Evolutionary conservation across 768 basidiomycete species (phyloP), one percentile per base, ranked within the genome.

Genomic region (Auricularia sp.): DNA sequence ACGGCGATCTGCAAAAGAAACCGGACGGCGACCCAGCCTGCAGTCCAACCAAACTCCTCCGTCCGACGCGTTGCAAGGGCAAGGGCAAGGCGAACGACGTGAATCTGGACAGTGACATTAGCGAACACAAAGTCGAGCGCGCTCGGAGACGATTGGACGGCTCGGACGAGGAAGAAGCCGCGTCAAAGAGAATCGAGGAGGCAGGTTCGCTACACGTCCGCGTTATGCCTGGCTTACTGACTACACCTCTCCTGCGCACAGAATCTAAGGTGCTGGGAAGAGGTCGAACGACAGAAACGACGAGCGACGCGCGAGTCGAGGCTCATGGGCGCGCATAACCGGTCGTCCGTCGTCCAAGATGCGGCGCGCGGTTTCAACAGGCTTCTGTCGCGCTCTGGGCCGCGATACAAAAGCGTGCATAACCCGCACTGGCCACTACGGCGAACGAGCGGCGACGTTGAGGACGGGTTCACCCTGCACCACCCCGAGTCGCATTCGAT

Each of bases 211-310:
- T 10, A 35, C 29, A 56, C 33, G 33, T 64, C 36, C 6, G 61
- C 21, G 18, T 23, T 4, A 44, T 34, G 53, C 33, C 35, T 62
- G 62, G 44, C 18, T 14, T 10, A 62, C 62, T 42, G 33, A 65
- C 36, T 54, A 23, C 23, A 23, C 23, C 23, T 44, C 62, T 44
- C 4, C 56, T 68, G 62, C 12, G 11, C 36, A 62, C 73, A 93
- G 91, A 93, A 84, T 65, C 78, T 93, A 34, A 80, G 81, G 68
- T 81, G 82, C 53, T 93, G 90, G 91, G 91, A 93, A 69, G 76
- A 84, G 58, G 84, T 84, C 47, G 91, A 93, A 70, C 81, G 87
- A 21, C 85, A 85, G 68, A 82, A 88, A 65, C 83, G 91, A 76
- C 91, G 86, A 74, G 80, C 82, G 39, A 86, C 83, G 3, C 81